Evolutionary conservation across 257 asterid genomes (phyloP).

Genomic region (Lycium ferocissimum): DNA sequence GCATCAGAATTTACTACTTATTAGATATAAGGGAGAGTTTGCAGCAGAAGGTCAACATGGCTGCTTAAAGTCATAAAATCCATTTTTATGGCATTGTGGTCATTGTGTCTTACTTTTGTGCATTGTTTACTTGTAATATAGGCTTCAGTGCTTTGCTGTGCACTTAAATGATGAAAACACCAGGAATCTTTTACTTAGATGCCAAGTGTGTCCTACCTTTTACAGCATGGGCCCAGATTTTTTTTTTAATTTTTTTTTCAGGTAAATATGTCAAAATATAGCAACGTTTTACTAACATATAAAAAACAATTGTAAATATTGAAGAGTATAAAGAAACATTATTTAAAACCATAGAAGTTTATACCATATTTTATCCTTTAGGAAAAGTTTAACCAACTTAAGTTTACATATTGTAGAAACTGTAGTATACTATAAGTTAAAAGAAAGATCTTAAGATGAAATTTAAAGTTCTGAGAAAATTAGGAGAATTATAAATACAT

Average conservation of each 20-base stretch:
- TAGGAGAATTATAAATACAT: not conserved
- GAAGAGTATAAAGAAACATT: not conserved
- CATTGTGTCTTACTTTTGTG: not conserved
- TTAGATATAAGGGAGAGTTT: not conserved
- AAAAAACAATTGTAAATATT: not conserved
- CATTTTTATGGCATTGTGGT: slow-evolving; percentile 10
- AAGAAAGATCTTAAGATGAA: not conserved
- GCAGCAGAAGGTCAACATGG: slow-evolving; percentile 12
- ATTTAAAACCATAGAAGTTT: not conserved
- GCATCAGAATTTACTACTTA: slow-evolving; percentile 1
- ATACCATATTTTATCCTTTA: not conserved
- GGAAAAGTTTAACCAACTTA: not conserved
- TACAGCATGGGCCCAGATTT: not conserved
- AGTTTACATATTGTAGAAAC: not conserved
- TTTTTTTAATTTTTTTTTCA: too few relatives aligned
- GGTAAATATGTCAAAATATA: too few relatives aligned
- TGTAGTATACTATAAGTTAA: not conserved
- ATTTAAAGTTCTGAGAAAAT: not conserved
- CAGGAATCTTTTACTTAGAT: not conserved
- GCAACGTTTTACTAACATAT: not conserved
- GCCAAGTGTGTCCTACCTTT: not conserved
- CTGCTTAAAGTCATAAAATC: not conserved
- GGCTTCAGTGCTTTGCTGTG: not conserved
- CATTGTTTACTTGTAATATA: not conserved
- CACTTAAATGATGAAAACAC: not conserved